Evolutionary conservation across 1,139 yeast genomes (phyloP), one percentile per base, ranked within the genome.

Genomic region (Kluyveromyces sp.): DNA sequence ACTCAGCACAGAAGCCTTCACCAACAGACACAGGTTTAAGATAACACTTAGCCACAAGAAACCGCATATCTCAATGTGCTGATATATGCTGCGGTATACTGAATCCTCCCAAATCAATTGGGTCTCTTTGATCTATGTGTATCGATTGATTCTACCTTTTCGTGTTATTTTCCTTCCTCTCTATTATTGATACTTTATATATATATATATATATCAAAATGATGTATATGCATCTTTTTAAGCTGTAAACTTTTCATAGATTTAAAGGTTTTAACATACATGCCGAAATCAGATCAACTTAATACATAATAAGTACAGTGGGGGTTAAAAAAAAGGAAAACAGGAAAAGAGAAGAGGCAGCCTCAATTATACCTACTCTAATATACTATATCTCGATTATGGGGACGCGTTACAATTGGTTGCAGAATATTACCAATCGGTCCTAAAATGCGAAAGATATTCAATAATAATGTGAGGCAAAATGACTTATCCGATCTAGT

Each of bases 371-470:
- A 10, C 8, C 7, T 10, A 10, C 8, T 10, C 4, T 10, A 6
- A 7, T 10, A 10, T 4, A 7, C 6, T 25, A 10, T 6, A 35
- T 4, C 15, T 21, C 25, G 8, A 27, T n/a, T n/a, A 60, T 59
- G 63, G 50, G 54, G 10, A 54, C 55, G 21, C 34, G 26, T 41
- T 53, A 10, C 64, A 61, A 46, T 39, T 60, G 41, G 46, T 61
- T 28, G 46, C 55, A 6, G 54, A 53, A 21, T 62, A 62, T 47
- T 56, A 61, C 42, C 54, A 51, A 36, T 49, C 64, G 7, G 64
- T 60, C 10, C 15, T 54, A 10, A 53, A 55, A 41, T 51, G 58
- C 35, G 63, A 61, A 27, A 46, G 52, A 51, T 61, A n/a, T 60
- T 55, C 37, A 42, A 33, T 29, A 44, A 33, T 15, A 38, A 34